Evolutionary conservation across 331 rosid genomes (phyloP).

Genomic region (Acacia pycnantha): DNA sequence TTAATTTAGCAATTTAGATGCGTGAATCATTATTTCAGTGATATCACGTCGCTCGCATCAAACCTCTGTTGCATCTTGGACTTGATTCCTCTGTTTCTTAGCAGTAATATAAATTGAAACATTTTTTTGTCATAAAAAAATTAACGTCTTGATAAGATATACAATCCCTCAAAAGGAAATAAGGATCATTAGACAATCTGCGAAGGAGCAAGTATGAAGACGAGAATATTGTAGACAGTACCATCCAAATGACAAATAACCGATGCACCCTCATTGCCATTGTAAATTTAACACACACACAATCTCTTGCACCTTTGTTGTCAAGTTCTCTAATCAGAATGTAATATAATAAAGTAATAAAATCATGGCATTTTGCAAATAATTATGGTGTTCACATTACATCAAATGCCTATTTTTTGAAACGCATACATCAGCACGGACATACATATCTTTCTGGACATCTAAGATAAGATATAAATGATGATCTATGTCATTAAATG

Average conservation of each 20-base stretch:
- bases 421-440: neutral
- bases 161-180: neutral
- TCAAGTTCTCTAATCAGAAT: neutral
- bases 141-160: neutral
- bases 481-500: neutral
- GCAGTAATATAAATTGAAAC: neutral
- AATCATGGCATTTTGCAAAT: neutral
- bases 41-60: neutral
- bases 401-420: neutral
- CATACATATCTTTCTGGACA: neutral
- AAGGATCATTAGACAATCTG: neutral
- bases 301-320: neutral
- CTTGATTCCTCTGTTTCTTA: neutral
- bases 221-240: too few species aligned
- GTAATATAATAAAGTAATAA: neutral
- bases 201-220: neutral
- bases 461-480: neutral
- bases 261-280: neutral
- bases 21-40: neutral
- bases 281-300: neutral
- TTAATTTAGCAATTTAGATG: constrained; percentile 5
- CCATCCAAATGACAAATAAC: too few species aligned
- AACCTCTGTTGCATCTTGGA: neutral
- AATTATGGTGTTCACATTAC: neutral
- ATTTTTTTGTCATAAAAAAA: neutral